phyloP scores from a whole-genome alignment of 2,329 filamentous ascomycete genomes.

The Ophiostoma quercus region DNA sequence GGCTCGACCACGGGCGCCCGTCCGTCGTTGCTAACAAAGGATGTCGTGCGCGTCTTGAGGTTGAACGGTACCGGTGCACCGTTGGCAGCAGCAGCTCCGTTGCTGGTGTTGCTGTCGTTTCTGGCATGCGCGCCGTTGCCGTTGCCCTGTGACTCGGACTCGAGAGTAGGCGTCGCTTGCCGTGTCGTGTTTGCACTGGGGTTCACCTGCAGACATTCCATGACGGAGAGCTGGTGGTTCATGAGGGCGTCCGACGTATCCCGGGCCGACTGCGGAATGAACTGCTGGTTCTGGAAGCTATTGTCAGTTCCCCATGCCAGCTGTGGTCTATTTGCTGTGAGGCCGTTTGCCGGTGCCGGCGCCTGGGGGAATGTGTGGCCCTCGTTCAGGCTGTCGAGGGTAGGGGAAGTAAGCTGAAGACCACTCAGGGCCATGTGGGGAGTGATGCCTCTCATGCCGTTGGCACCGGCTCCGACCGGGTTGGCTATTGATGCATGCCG shows the following conservation, averaged over 20 bases:
- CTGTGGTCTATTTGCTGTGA: slow-evolving; percentile 22
- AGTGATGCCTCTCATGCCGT: background rate
- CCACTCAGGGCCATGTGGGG: background rate
- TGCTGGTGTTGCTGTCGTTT: background rate
- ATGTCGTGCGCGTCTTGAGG: slow-evolving; percentile 30
- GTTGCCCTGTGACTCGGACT: slow-evolving; percentile 19
- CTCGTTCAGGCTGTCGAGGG: background rate
- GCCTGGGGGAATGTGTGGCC: background rate
- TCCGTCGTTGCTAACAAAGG: slow-evolving; percentile 31
- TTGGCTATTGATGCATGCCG: slow-evolving; percentile 11
- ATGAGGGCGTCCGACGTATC: slow-evolving; percentile 55
- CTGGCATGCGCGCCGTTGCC: slow-evolving; percentile 22
- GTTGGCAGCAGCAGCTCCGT: slow-evolving; percentile 4
- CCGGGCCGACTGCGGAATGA: slow-evolving; percentile 50
- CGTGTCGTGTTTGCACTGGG: slow-evolving; percentile 56
- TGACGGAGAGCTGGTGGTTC: slow-evolving; percentile 49
- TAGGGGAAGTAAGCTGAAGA: background rate
- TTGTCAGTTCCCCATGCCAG: slow-evolving; percentile 56
- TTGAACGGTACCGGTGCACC: slow-evolving; percentile 26
- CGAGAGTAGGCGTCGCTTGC: slow-evolving; percentile 48
- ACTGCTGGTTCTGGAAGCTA: slow-evolving; percentile 53
- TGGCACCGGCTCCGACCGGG: background rate
- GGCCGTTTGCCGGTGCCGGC: background rate
- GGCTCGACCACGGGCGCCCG: background rate
- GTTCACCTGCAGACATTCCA: slow-evolving; percentile 54